A percentile compares a stretch with the other conserved stretches of the same genome.
Conservation (phyloP, 2,329 filamentous ascomycete species). For the Setomelanomma holmii region DNA sequence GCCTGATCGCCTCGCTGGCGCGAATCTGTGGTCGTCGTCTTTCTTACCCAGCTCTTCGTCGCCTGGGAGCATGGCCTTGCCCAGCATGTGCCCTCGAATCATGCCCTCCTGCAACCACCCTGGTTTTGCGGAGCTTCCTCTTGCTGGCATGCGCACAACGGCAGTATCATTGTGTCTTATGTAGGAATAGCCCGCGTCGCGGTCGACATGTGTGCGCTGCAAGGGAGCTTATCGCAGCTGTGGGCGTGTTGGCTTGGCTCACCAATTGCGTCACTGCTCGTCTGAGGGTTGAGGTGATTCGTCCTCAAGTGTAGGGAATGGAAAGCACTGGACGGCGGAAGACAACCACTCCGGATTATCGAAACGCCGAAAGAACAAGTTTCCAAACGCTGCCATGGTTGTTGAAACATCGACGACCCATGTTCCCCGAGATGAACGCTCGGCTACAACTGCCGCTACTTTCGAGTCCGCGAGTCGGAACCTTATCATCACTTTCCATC, state of each 20-base stretch:
- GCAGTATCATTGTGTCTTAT: slow-evolving; percentile 32
- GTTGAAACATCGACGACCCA: neutral
- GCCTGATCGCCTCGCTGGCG: slow-evolving; percentile 47
- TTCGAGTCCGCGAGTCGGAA: neutral
- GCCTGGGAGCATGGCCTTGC: slow-evolving; percentile 54
- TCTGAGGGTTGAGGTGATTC: no score
- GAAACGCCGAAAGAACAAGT: neutral
- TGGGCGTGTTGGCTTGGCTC: slow-evolving; percentile 4
- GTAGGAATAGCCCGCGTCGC: neutral
- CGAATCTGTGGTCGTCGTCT: slow-evolving; percentile 64
- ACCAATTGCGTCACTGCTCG: neutral
- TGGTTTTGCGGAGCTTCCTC: slow-evolving; percentile 25
- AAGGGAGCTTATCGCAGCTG: slow-evolving; percentile 24
- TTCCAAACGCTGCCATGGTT: neutral
- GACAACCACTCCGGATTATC: neutral
- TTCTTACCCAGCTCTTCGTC: slow-evolving; percentile 72
- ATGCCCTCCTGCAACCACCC: slow-evolving; percentile 37
- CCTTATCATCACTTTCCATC: neutral
- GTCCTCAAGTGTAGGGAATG: no score
- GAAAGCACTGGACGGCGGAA: neutral
- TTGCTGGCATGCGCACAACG: slow-evolving; percentile 32
- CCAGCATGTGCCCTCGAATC: slow-evolving; percentile 39
- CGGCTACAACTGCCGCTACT: slow-evolving; percentile 1
- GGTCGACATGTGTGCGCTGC: slow-evolving; percentile 19
- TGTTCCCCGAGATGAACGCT: neutral